phyloP scores from a whole-genome alignment of 768 basidiomycete species.

The Suillus bovinus region DNA sequence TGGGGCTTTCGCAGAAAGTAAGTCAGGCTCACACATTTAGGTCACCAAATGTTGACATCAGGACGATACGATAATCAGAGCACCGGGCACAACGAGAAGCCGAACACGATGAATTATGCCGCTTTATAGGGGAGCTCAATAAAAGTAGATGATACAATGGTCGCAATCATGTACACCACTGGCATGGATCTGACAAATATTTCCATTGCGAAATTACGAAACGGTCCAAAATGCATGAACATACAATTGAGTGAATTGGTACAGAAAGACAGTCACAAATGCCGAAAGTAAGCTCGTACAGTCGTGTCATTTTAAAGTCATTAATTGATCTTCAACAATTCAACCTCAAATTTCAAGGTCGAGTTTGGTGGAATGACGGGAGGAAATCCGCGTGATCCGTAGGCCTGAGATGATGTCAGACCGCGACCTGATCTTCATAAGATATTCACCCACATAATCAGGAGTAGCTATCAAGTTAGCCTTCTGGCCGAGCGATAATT shows the following conservation, averaged over 20 bases:
- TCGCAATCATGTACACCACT: not conserved
- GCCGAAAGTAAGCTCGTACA: constrained; percentile 21
- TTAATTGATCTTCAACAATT: constrained; percentile 71
- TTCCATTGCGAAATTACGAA: not conserved
- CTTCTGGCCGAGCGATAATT: constrained; percentile 77
- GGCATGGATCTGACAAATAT: not conserved
- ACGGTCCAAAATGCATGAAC: constrained; percentile 11
- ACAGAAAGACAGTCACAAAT: constrained; percentile 25
- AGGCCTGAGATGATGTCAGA: constrained; percentile 48
- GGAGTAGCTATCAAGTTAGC: constrained; percentile 64
- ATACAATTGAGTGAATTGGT: constrained; percentile 24
- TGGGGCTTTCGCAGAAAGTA: constrained; percentile 7
- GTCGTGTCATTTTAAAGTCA: constrained; percentile 15
- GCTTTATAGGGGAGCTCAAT: not conserved
- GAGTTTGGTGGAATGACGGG: constrained; percentile 79
- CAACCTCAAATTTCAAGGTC: constrained; percentile 80
- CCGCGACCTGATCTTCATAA: constrained; percentile 1
- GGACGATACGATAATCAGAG: constrained; percentile 14
- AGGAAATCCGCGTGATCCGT: constrained; percentile 73
- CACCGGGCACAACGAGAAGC: constrained; percentile 2
- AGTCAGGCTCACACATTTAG: not conserved
- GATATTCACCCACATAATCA: constrained; percentile 65
- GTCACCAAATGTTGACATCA: constrained; percentile 7
- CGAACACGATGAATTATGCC: not conserved
- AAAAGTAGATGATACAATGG: not conserved